phyloP scores from a whole-genome alignment of 1,284 basidiomycete genomes.

The Peniophora sp. region DNA sequence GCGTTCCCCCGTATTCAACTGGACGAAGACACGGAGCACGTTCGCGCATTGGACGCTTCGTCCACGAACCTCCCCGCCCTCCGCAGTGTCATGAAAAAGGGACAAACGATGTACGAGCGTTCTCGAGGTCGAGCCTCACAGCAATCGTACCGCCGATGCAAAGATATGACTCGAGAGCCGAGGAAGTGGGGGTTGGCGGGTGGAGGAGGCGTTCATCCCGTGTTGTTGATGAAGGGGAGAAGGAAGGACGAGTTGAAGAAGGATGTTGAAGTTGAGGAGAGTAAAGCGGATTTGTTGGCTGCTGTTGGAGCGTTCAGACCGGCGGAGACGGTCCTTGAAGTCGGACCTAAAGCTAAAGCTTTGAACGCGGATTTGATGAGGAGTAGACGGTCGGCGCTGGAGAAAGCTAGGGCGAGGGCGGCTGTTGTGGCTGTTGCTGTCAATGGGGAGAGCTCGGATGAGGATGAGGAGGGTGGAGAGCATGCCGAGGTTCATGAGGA shows the following conservation, averaged over 20 bases:
- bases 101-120: conserved; percentile 91
- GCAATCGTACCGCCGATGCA: conserved; percentile 83
- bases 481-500: conserved; percentile 4
- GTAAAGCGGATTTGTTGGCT: conserved; percentile 63
- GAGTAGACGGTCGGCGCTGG: conserved; percentile 74
- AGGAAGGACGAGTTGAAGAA: conserved; percentile 15
- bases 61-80: conserved; percentile 69
- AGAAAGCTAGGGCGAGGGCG: conserved; percentile 49
- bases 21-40: conserved; percentile 83
- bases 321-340: conserved; percentile 88
- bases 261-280: conserved; percentile 34
- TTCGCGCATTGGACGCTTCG: conserved; percentile 59
- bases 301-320: conserved; percentile 82
- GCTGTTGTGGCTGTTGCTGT: conserved; percentile 24
- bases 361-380: conserved; percentile 76
- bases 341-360: conserved; percentile 66
- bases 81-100: conserved; percentile 83
- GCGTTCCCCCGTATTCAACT: conserved; percentile 75
- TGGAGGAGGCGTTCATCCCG: conserved; percentile 65
- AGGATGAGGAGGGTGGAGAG: conserved; percentile 23
- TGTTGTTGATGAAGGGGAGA: conserved; percentile 32
- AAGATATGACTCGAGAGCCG: conserved; percentile 71
- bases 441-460: conserved; percentile 26
- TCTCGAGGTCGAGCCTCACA: conserved; percentile 87
- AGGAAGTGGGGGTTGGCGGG: conserved; percentile 60